Evolutionary conservation across 805 yeast species (phyloP).

Genomic region (Pichia rugopelliculosa): DNA sequence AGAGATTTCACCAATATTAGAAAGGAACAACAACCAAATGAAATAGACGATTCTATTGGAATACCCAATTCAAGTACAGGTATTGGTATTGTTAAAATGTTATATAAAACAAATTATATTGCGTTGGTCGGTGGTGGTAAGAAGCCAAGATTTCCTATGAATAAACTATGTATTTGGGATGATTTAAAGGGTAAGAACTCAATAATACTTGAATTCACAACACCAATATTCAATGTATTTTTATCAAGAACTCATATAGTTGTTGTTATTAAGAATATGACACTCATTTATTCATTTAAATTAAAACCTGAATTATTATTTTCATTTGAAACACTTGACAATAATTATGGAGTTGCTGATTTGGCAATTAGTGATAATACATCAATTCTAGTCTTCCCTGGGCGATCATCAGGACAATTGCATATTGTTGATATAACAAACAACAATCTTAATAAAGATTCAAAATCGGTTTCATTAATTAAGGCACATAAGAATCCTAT

Average conservation of each 20-base stretch:
- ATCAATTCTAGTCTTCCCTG: conserved; percentile 65
- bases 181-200: conserved; percentile 74
- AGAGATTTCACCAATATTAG: conserved; percentile 35
- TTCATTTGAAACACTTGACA: conserved; percentile 56
- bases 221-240: conserved; percentile 66
- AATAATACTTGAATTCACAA: conserved; percentile 64
- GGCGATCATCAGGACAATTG: conserved; percentile 66
- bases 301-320: conserved; percentile 67
- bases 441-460: conserved; percentile 42
- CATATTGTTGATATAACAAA: conserved; percentile 66
- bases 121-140: conserved; percentile 89
- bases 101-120: conserved; percentile 83
- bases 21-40: background rate
- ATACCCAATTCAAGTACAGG: conserved; percentile 36
- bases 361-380: conserved; percentile 20
- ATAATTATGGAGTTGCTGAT: conserved; percentile 59
- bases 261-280: conserved; percentile 59
- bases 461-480: conserved; percentile 58
- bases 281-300: conserved; percentile 72
- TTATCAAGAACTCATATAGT: conserved; percentile 71
- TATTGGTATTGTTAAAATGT: conserved; percentile 71
- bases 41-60: background rate
- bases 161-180: conserved; percentile 86
- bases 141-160: conserved; percentile 68
- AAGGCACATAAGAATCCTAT: conserved; percentile 70